These are phyloP conservation scores for Acacia crassicarpa DNA, from an alignment of 306 rosid species.

Conservation along the genomic window DNA sequence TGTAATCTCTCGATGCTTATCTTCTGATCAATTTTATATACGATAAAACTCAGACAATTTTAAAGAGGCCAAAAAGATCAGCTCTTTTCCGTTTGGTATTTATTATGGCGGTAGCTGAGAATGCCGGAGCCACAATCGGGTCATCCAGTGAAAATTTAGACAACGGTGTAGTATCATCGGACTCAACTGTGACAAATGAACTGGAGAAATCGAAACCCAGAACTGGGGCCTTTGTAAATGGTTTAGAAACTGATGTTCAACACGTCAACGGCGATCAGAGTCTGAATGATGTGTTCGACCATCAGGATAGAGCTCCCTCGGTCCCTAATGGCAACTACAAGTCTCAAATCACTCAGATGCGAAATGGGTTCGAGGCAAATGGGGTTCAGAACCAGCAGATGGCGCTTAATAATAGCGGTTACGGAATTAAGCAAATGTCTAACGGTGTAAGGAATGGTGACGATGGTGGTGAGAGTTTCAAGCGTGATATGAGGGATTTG, in stretches of 20 bases:
- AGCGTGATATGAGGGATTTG: conserved; percentile 93
- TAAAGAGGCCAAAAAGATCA: conserved; percentile 2
- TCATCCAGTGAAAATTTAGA: conserved; percentile 57
- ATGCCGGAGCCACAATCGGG: conserved; percentile 57
- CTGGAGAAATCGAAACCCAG: conserved; percentile 62
- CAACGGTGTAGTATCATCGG: conserved; percentile 51
- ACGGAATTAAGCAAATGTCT: conserved; percentile 43
- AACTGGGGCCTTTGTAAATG: conserved; percentile 40
- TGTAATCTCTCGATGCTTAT: not conserved
- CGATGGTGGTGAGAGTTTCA: conserved; percentile 58
- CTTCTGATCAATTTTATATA: conserved; percentile 27
- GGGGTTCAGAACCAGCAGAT: conserved; percentile 53
- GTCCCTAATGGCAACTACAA: conserved; percentile 49
- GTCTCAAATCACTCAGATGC: conserved; percentile 62
- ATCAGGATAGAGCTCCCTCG: conserved; percentile 47
- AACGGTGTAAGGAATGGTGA: conserved; percentile 47
- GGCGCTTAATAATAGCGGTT: conserved; percentile 51
- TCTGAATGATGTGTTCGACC: conserved; percentile 38
- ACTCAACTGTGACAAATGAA: conserved; percentile 47
- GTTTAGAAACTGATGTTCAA: conserved; percentile 44
- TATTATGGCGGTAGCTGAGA: conserved; percentile 94
- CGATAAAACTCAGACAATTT: conserved; percentile 31
- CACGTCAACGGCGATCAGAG: conserved; percentile 51
- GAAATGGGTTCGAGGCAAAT: conserved; percentile 56
- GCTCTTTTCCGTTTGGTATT: conserved; percentile 7